Conservation (phyloP, 345 rosid genomes). For the Citropsis articulata region DNA sequence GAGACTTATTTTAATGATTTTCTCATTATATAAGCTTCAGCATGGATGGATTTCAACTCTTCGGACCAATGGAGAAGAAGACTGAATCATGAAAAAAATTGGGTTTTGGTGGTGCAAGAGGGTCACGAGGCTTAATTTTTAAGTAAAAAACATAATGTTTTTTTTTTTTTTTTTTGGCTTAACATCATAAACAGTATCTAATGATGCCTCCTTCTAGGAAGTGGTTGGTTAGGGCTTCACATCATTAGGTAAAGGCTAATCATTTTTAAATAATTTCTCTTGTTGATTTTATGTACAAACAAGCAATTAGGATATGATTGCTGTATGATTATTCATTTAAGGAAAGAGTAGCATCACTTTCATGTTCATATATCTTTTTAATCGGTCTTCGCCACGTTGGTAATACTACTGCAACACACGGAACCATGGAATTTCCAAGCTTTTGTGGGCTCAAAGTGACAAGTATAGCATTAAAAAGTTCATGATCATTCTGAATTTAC, state of each 20-base stretch:
- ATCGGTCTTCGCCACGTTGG: neutral
- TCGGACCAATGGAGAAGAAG: slow-evolving; percentile 23
- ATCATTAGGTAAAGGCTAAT: slow-evolving; percentile 38
- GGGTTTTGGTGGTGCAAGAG: slow-evolving; percentile 30
- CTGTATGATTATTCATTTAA: slow-evolving; percentile 15
- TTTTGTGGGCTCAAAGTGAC: neutral
- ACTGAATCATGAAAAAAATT: slow-evolving; percentile 12
- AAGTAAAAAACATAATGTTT: slow-evolving; percentile 7
- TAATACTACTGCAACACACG: slow-evolving; percentile 2
- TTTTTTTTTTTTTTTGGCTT: slow-evolving; percentile 3
- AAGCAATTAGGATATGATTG: slow-evolving; percentile 25
- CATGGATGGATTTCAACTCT: slow-evolving; percentile 27
- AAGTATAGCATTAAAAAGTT: neutral
- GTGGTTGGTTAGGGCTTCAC: slow-evolving; percentile 35
- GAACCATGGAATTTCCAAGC: neutral
- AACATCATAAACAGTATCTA: slow-evolving; percentile 1
- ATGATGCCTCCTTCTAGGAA: neutral
- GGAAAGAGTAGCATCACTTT: slow-evolving; percentile 10
- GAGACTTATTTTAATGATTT: slow-evolving; percentile 21
- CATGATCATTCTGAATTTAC: neutral
- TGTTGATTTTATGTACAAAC: slow-evolving; percentile 22
- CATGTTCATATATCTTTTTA: neutral
- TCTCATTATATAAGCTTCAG: slow-evolving; percentile 10
- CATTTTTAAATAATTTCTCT: slow-evolving; percentile 11
- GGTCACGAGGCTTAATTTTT: slow-evolving; percentile 22